Percentiles rank a stretch among this genome's conserved stretches.
Conservation (phyloP, 495 filamentous ascomycete genomes). For the Letharia lupina region DNA sequence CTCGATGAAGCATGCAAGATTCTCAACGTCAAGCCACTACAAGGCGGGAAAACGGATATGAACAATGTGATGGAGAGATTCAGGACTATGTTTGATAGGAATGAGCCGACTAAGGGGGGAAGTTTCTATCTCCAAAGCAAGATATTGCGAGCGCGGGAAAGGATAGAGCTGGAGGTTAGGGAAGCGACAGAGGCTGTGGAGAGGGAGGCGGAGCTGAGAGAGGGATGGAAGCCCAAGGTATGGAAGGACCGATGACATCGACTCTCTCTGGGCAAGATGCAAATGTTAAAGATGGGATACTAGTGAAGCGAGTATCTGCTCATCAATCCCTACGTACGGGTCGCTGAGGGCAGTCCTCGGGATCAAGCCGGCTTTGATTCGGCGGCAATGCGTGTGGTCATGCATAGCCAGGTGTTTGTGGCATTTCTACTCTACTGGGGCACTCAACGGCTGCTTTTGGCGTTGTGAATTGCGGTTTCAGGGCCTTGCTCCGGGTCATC, state of each 20-base stretch:
- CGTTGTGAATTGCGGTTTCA: neutral
- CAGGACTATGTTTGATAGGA: slow-evolving; percentile 88
- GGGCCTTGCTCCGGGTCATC: neutral
- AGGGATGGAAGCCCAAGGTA: slow-evolving; percentile 90
- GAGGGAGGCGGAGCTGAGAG: slow-evolving; percentile 60
- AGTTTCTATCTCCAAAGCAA: slow-evolving; percentile 99
- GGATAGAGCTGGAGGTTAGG: slow-evolving; percentile 73
- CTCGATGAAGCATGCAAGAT: slow-evolving; percentile 97
- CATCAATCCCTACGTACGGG: neutral
- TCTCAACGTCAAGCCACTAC: slow-evolving; percentile 86
- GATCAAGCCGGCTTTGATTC: neutral
- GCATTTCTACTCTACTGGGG: slow-evolving; percentile 17
- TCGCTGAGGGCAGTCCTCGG: neutral
- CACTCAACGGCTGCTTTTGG: neutral
- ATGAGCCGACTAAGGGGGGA: slow-evolving; percentile 89
- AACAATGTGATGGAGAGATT: slow-evolving; percentile 76
- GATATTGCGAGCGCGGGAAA: slow-evolving; percentile 77
- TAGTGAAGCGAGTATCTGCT: slow-evolving; percentile 4
- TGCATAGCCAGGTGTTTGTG: slow-evolving; percentile 18
- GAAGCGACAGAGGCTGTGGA: slow-evolving; percentile 41
- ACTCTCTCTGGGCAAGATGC: neutral
- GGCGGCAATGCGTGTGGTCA: neutral
- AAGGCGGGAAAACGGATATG: slow-evolving; percentile 63
- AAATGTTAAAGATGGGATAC: slow-evolving; percentile 8
- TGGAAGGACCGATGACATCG: slow-evolving; percentile 68